Evolutionary conservation across 257 asterid genomes (phyloP), one percentile per base, ranked within the genome.

Genomic region (Hygrophila difformis): DNA sequence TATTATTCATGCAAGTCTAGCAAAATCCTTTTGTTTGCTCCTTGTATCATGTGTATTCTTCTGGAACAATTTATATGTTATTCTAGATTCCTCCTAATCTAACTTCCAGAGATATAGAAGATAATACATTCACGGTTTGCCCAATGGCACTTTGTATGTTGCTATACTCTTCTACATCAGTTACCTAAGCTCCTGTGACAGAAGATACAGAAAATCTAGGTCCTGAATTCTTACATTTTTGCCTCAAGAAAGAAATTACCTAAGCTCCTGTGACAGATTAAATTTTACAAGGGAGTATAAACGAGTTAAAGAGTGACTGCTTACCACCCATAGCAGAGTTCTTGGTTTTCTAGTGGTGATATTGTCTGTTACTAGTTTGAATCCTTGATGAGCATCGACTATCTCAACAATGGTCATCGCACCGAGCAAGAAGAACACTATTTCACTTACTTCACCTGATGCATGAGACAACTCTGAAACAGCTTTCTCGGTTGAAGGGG

Each of bases 371-470:
- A 89, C 86, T 54, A 89, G 66, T 79, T 89, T 89, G 74, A 89
- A 89, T 57, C 98, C 96, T 78, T 80, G 98, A 76, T 89, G 98
- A 52, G 98, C 88, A 66, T 89, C 98, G 44, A 85, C 76, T 53
- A 89, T 89, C 84, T 89, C 98, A 33, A 89, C 98, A 43, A 85
- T 82, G 45, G 98, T 86, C 96, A 89, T 89, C 22, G 98, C 98
- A 60, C 98, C 96, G 37, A 89, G 88, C 77, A 89, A 47, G 71
- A 89, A 89, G 64, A 89, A 86, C 44, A 89, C 96, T 40, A 89
- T 85, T 69, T 89, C 98, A 65, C 98, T 89, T 18, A 85, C 94
- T 63, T 89, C 96, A 40, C 80, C 93, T 47, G 98, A 85, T 60
- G 96, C 96, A 70, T 70, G 96, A 36, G 98, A 79, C 69, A 89